These are phyloP conservation scores for Plasmodiophora brassicae DNA, from an alignment of 208 protist species.

Conservation along the genomic window DNA sequence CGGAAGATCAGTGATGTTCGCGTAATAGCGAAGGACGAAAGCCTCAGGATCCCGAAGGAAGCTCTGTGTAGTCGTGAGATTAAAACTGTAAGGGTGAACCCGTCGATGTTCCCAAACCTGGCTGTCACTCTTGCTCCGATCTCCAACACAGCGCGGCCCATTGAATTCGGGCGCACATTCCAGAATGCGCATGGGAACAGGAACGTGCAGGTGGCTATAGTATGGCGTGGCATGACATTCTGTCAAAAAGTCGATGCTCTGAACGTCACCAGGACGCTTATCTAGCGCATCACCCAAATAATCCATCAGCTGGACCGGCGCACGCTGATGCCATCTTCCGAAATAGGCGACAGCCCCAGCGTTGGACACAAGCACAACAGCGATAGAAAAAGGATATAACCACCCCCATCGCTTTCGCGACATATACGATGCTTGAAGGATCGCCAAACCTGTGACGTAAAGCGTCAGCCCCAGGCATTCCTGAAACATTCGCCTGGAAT, in stretches of 20 bases:
- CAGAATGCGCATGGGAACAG: background rate
- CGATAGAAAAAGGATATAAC: background rate
- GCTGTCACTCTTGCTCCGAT: background rate
- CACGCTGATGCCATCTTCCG: background rate
- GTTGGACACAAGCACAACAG: background rate
- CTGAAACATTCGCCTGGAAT: no score
- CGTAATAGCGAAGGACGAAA: background rate
- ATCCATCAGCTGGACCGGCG: background rate
- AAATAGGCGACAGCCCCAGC: background rate
- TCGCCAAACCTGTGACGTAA: no score
- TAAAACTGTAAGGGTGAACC: no score
- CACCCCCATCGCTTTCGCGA: background rate
- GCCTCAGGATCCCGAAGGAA: background rate
- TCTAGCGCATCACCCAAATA: background rate
- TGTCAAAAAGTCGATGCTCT: background rate
- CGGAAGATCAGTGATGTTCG: background rate
- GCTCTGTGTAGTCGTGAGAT: background rate
- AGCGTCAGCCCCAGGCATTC: no score
- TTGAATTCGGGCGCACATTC: background rate
- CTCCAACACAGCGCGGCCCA: background rate
- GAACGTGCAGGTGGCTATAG: background rate
- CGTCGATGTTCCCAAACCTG: background rate
- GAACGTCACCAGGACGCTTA: background rate
- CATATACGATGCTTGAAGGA: background rate
- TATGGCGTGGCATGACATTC: background rate